A percentile compares a stretch with the other conserved stretches of the same genome.
Conservation (phyloP, 2,329 filamentous ascomycete genomes). For the Beauveria brongniartii region DNA sequence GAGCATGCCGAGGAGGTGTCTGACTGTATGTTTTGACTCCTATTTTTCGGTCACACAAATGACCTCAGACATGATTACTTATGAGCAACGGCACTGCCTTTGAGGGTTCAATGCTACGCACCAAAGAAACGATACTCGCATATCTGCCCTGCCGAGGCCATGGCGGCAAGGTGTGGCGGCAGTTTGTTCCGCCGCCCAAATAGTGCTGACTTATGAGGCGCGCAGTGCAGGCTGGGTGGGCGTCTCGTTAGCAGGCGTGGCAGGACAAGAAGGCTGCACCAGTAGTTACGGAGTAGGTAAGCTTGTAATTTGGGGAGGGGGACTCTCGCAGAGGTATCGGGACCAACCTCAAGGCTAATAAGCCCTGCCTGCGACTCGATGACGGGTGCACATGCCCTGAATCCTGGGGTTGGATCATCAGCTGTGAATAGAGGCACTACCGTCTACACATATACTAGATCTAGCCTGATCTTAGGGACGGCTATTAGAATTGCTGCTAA, state of each 20-base stretch:
- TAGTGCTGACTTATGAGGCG: conserved; percentile 8
- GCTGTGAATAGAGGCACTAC: background rate
- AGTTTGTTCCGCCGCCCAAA: background rate
- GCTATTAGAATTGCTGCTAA: background rate
- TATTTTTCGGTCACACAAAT: background rate
- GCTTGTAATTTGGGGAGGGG: background rate
- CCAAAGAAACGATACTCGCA: background rate
- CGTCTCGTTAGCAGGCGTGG: background rate
- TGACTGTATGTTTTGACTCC: background rate
- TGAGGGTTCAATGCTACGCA: background rate
- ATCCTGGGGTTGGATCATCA: background rate
- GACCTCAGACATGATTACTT: background rate
- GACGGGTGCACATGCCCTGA: background rate
- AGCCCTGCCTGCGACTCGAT: background rate
- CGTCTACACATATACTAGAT: too few relatives aligned
- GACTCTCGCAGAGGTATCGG: conserved; percentile 2
- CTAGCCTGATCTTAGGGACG: too few relatives aligned
- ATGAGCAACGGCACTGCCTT: background rate
- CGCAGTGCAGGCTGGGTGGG: background rate
- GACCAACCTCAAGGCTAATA: conserved; percentile 1
- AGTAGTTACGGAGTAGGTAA: background rate
- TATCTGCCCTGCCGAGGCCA: background rate
- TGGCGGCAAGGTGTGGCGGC: conserved; percentile 1
- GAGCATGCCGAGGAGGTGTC: background rate
- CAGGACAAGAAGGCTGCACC: background rate